A percentile compares a stretch with the other conserved stretches of the same genome.
Conservation (phyloP, 768 basidiomycete species). For the Boletus rufocinnamomeus region DNA sequence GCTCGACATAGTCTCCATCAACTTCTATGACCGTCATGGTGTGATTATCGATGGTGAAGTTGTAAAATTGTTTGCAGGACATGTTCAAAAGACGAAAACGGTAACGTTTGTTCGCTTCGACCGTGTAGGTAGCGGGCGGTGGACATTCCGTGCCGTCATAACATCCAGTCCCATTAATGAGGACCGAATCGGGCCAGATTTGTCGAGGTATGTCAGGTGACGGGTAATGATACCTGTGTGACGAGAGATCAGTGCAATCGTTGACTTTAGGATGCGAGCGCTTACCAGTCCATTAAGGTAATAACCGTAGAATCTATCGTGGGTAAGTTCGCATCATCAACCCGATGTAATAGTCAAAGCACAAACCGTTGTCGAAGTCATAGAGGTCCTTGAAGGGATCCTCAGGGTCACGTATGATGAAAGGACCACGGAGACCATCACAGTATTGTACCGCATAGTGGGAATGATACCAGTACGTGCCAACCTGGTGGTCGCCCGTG, state of each 20-base stretch:
- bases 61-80: conserved; percentile 37
- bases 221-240: conserved; percentile 23
- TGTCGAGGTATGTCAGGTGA: conserved; percentile 8
- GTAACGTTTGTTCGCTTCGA: conserved; percentile 37
- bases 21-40: conserved; percentile 42
- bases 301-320: not conserved
- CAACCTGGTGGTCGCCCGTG: conserved; percentile 21
- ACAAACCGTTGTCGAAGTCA: conserved; percentile 28
- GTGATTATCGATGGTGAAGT: conserved; percentile 31
- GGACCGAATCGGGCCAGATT: conserved; percentile 34
- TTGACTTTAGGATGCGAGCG: not conserved
- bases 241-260: not conserved
- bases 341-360: not conserved
- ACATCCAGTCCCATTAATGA: conserved; percentile 45
- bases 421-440: conserved; percentile 41
- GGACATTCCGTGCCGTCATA: conserved; percentile 22
- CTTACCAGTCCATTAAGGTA: not conserved
- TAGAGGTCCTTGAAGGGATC: conserved; percentile 21
- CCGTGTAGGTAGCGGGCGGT: conserved; percentile 36
- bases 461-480: not conserved
- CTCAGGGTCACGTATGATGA: conserved; percentile 15
- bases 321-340: not conserved
- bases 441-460: conserved; percentile 12
- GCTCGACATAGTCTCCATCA: conserved; percentile 43
- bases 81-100: conserved; percentile 41